phyloP scores from a whole-genome alignment of 2,329 filamentous ascomycete species.

The Hypoxylon sp. region DNA sequence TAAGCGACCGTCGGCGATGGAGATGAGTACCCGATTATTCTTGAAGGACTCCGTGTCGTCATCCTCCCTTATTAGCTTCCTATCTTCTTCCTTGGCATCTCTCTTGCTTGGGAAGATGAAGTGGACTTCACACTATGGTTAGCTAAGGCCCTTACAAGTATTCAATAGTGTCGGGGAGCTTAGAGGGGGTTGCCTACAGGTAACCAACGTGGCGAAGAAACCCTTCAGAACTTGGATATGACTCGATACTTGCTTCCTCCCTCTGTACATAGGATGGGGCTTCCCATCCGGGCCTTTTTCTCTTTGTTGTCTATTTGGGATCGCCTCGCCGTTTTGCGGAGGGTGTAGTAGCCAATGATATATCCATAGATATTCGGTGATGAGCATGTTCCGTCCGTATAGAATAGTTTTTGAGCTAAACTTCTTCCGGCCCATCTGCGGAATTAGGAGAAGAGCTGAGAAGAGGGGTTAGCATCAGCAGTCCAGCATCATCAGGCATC shows the following conservation, averaged over 20 bases:
- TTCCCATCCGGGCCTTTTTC: slow-evolving; percentile 51
- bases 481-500: not conserved
- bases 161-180: not conserved
- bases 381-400: slow-evolving; percentile 78
- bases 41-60: slow-evolving; percentile 71
- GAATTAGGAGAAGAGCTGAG: slow-evolving; percentile 74
- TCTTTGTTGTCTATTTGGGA: slow-evolving; percentile 63
- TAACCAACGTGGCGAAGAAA: slow-evolving; percentile 73
- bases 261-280: slow-evolving; percentile 55
- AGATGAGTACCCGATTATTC: slow-evolving; percentile 74
- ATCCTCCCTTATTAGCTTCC: slow-evolving; percentile 55
- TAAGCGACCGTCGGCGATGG: slow-evolving; percentile 70
- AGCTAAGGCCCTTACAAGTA: slow-evolving; percentile 12
- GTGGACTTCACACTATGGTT: slow-evolving; percentile 62
- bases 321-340: slow-evolving; percentile 57
- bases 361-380: slow-evolving; percentile 77
- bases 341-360: slow-evolving; percentile 63
- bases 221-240: slow-evolving; percentile 80
- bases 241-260: slow-evolving; percentile 76
- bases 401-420: slow-evolving; percentile 75
- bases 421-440: slow-evolving; percentile 76
- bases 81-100: slow-evolving; percentile 66
- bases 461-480: slow-evolving; percentile 39
- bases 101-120: slow-evolving; percentile 71
- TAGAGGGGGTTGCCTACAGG: slow-evolving; percentile 65